Conservation (phyloP, 306 rosid species). For the Castanospermum australe region DNA sequence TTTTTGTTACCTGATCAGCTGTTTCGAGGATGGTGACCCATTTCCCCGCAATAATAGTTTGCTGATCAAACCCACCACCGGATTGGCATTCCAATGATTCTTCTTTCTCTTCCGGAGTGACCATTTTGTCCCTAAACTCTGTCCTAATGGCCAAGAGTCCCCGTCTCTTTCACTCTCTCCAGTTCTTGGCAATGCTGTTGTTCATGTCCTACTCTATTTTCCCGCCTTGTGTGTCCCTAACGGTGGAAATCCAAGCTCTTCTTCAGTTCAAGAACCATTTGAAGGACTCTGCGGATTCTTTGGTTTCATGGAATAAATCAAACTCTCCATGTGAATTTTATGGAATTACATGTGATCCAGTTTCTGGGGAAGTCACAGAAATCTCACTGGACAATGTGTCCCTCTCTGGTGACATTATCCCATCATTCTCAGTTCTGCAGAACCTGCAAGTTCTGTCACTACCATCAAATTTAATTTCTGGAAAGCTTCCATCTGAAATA, state of each 20-base stretch:
- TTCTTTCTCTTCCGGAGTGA: background rate
- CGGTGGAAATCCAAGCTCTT: constrained; percentile 54
- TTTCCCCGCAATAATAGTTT: constrained; percentile 34
- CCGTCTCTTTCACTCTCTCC: constrained; percentile 19
- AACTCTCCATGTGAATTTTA: constrained; percentile 60
- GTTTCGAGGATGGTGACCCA: constrained; percentile 47
- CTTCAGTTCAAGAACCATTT: constrained; percentile 67
- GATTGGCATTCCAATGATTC: background rate
- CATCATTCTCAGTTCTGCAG: constrained; percentile 53
- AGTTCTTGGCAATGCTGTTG: constrained; percentile 22
- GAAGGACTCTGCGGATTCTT: constrained; percentile 57
- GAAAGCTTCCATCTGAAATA: constrained; percentile 60
- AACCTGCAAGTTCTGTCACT: constrained; percentile 57
- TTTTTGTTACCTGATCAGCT: constrained; percentile 32
- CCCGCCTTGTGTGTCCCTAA: constrained; percentile 51
- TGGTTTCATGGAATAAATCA: constrained; percentile 65
- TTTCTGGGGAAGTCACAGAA: constrained; percentile 52
- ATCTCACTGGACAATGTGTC: constrained; percentile 61
- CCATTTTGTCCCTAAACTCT: constrained; percentile 42
- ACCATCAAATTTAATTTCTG: constrained; percentile 61
- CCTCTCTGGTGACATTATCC: constrained; percentile 67
- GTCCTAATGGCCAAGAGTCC: constrained; percentile 46
- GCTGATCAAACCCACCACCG: constrained; percentile 28
- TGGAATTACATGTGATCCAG: constrained; percentile 62
- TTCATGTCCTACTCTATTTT: constrained; percentile 33